Percentiles rank a stretch among this genome's conserved stretches.
phyloP scores from a whole-genome alignment of 176 grass and related monocot genomes.

The Eleusine indica region DNA sequence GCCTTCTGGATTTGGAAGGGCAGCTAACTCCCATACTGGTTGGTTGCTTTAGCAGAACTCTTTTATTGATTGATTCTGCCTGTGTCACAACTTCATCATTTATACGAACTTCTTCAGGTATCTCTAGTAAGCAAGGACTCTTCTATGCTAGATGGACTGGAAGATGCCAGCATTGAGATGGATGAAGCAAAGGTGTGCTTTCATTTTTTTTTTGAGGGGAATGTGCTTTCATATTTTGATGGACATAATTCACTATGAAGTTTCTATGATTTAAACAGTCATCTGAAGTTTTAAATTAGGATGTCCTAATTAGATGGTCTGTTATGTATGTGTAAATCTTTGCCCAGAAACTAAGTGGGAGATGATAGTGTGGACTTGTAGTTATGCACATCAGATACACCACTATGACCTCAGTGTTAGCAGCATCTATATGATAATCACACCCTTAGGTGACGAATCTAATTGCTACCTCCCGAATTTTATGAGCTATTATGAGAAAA shows the following conservation, averaged over 20 bases:
- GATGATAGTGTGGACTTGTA: background rate
- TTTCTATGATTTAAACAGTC: constrained; percentile 13
- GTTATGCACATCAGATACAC: constrained; percentile 5
- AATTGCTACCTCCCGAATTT: background rate
- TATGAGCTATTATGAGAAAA: background rate
- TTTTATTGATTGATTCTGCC: constrained; percentile 31
- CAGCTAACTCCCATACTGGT: constrained; percentile 99
- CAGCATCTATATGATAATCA: background rate
- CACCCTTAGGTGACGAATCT: background rate
- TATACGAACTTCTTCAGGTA: constrained; percentile 58
- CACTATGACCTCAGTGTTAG: background rate
- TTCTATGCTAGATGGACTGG: constrained; percentile 98
- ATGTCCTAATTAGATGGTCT: constrained; percentile 6
- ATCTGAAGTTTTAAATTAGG: background rate
- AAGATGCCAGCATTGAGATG: constrained; percentile 97
- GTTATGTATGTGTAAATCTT: constrained; percentile 18
- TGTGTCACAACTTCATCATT: constrained; percentile 22
- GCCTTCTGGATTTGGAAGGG: constrained; percentile 99
- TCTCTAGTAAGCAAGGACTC: constrained; percentile 99
- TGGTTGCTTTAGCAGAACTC: constrained; percentile 14
- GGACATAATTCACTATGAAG: background rate
- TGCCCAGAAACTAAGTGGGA: background rate
- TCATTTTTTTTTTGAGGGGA: constrained; percentile 32
- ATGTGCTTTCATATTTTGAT: constrained; percentile 29
- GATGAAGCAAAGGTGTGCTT: constrained; percentile 89